Base-by-base conservation (phyloP, 192 early-diverging fungal species). In the Umbelopsis isabellina region DNA sequence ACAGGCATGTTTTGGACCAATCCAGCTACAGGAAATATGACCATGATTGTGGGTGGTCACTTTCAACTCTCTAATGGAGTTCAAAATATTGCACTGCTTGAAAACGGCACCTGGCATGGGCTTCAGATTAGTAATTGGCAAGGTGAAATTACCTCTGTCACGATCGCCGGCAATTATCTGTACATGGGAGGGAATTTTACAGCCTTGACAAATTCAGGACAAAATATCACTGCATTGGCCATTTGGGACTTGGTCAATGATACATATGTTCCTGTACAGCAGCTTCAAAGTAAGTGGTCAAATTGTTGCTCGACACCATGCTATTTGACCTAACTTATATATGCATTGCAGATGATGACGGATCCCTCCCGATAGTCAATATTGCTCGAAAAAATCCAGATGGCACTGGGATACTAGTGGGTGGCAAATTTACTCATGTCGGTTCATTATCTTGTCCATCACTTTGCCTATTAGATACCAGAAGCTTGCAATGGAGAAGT, bases 151-250 rank as follows among this genome's bases (percentile, higher is more conserved):
- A 79, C 76, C 69, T 64, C 77, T 9, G 69, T 91, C 45, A 77
- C 76, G 46, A 77, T 85, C 9, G 76, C 79, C 22, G 75, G 86
- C 35, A 79, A 87, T 66, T 50, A 80, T 64, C 76, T 91, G 53
- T 87, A 84, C 67, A 82, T 90, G 46, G 87, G 86, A 67, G 88
- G 90, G 23, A 71, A 76, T 37, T 84, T 87, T 46, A 78, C 74
- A 47, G 58, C 69, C 3, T 69, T 67, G 30, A 50, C 47, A 11
- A 49, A 46, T 22, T 22, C 65, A 7, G 72, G 53, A 1, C 25
- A 71, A 10, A 66, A 53, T 12, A 53, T 53, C 0, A 68, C 52
- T 55, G 79, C 80, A 1, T 69, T 90, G 4, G 71, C 80, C 3
- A 78, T 85, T 33, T 86, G 82, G 66, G 72, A 89, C 69, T 81